Base-by-base conservation (phyloP, 306 rosid species). In the Casuarina glauca region DNA sequence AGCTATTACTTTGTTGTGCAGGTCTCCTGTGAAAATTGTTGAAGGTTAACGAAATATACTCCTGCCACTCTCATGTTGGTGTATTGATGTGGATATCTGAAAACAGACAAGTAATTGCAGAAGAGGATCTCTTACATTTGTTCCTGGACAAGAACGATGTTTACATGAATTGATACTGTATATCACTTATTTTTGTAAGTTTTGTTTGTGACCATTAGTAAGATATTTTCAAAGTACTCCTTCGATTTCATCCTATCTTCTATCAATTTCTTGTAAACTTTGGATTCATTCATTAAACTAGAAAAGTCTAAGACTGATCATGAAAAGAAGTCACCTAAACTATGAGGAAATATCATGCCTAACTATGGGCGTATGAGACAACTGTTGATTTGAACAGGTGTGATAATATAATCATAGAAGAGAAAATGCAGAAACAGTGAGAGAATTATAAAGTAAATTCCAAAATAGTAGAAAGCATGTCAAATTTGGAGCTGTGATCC, bases 1-100 rank as follows among this genome's bases (percentile, higher is more conserved):
- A 53, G n/a, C 75, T 76, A 45, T 74, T 87, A 69, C 70, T n/a
- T 42, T 68, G 51, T 71, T 81, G 54, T 70, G 81, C 91, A 91
- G 98, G 78, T 83, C 97, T 85, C 74, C 88, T 5, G 97, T 94
- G 60, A 94, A 94, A 88, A 83, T 92, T 12, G 90, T 94, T 63
- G 97, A 90, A 84, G 98, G 98, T 79, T 94, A 78, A 88, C 73
- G 72, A 41, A 48, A 15, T 68, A 60, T 67, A 45, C 58, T 75
- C 64, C 51, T 67, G 49, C 17, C 51, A 76, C 66, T 72, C 63
- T 53, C 71, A 16, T 16, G 69, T 26, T 36, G 26, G 60, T 42
- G 62, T 17, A 71, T 50, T 66, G 39, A 45, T 44, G 20, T 61
- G 15, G 54, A 54, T 36, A 44, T 70, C 38, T 19, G n/a, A 54